Evolutionary conservation across 768 basidiomycete species (phyloP).

Genomic region (Psilocybe cubensis): DNA sequence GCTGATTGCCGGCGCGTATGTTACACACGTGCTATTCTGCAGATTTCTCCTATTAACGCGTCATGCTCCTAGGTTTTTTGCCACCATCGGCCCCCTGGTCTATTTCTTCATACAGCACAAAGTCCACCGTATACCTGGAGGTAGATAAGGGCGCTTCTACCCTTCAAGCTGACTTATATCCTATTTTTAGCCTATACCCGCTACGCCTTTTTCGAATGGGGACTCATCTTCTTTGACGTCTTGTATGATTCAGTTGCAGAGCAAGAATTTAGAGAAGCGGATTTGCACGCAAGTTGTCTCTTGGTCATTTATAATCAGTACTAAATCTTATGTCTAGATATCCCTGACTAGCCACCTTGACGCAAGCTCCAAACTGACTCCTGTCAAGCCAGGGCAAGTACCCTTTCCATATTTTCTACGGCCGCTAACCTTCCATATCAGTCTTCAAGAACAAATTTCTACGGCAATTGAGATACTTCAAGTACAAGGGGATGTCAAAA

Average conservation of each 20-base stretch:
- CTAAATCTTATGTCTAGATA: slow-evolving; percentile 23
- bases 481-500: slow-evolving; percentile 6
- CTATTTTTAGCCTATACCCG: slow-evolving; percentile 70
- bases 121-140: slow-evolving; percentile 76
- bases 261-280: slow-evolving; percentile 57
- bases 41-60: slow-evolving; percentile 5
- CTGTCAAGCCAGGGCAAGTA: slow-evolving; percentile 2
- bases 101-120: slow-evolving; percentile 91
- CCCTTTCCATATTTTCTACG: background rate
- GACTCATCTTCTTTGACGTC: slow-evolving; percentile 73
- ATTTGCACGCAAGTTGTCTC: slow-evolving; percentile 50
- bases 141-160: slow-evolving; percentile 39
- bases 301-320: background rate
- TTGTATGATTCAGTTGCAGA: slow-evolving; percentile 71
- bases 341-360: slow-evolving; percentile 23
- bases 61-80: slow-evolving; percentile 63
- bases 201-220: slow-evolving; percentile 91
- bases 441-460: background rate
- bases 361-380: slow-evolving; percentile 11
- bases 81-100: slow-evolving; percentile 68
- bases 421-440: slow-evolving; percentile 22
- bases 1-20: slow-evolving; percentile 55
- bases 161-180: background rate
- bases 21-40: background rate
- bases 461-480: slow-evolving; percentile 9